Conservation (phyloP, 2,329 filamentous ascomycete genomes). For the Blastomyces percursus region DNA sequence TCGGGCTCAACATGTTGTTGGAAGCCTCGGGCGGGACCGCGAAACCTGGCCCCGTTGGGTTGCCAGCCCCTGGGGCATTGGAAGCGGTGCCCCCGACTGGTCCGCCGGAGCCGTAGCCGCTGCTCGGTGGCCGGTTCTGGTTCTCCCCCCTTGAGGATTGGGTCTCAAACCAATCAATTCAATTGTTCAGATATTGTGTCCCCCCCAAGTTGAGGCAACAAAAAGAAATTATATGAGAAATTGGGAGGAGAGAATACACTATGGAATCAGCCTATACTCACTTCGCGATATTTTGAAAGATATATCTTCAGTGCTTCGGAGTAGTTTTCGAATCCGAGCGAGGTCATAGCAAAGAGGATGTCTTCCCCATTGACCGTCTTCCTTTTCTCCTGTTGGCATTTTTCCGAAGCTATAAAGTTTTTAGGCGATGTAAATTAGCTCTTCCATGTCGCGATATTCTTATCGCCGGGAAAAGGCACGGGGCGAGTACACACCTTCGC, state of each 20-base stretch:
- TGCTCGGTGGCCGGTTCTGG: slow-evolving; percentile 47
- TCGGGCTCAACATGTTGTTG: slow-evolving; percentile 36
- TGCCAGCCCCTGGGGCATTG: slow-evolving; percentile 17
- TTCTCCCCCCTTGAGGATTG: slow-evolving; percentile 63
- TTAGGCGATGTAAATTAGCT: slow-evolving; percentile 7
- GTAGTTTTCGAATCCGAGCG: slow-evolving; percentile 97
- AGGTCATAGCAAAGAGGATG: slow-evolving; percentile 98
- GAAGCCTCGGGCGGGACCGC: slow-evolving; percentile 34
- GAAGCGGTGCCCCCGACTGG: slow-evolving; percentile 20
- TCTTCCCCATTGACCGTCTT: slow-evolving; percentile 99
- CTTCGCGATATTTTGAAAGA: slow-evolving; percentile 92
- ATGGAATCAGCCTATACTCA: slow-evolving; percentile 44
- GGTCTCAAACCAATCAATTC: slow-evolving; percentile 53
- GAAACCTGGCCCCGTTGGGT: slow-evolving; percentile 23
- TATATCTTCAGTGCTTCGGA: slow-evolving; percentile 97
- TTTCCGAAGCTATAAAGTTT: slow-evolving; percentile 70
- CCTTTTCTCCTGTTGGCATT: slow-evolving; percentile 97
- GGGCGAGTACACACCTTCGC: slow-evolving; percentile 64
- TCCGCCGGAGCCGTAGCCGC: slow-evolving; percentile 34
- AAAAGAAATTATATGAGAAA: slow-evolving; percentile 24
- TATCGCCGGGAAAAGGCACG: background rate
- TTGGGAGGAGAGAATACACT: slow-evolving; percentile 9
- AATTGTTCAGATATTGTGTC: slow-evolving; percentile 39
- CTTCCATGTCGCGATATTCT: slow-evolving; percentile 8
- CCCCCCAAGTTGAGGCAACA: slow-evolving; percentile 26